These are phyloP conservation scores for Heliocybe sulcata DNA, from an alignment of 1,284 basidiomycete species.

Conservation along the genomic window DNA sequence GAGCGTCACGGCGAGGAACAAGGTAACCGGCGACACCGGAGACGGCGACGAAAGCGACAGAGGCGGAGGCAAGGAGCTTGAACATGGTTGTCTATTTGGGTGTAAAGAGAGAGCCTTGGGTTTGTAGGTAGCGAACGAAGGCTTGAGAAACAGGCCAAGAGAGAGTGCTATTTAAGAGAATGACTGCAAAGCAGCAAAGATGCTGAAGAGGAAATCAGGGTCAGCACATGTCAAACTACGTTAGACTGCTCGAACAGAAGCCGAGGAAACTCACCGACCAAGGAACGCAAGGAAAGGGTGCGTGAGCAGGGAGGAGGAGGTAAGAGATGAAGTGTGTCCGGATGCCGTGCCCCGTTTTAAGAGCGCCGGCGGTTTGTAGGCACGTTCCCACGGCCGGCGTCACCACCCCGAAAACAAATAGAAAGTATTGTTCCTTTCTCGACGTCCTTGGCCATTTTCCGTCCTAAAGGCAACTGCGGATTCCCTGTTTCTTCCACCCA, in stretches of 20 bases:
- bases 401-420: not conserved
- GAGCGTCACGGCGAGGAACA: constrained; percentile 37
- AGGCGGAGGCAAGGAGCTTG: constrained; percentile 34
- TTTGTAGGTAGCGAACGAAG: constrained; percentile 18
- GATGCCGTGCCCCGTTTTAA: not conserved
- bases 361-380: not conserved
- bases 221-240: constrained; percentile 6
- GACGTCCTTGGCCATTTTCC: not conserved
- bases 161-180: constrained; percentile 16
- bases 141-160: constrained; percentile 15
- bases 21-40: constrained; percentile 35
- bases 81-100: constrained; percentile 30
- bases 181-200: constrained; percentile 12
- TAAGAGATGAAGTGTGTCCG: constrained; percentile 6
- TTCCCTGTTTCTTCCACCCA: not conserved
- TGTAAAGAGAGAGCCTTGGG: constrained; percentile 1
- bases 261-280: constrained; percentile 17
- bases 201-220: constrained; percentile 6
- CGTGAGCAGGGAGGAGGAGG: constrained; percentile 15
- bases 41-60: constrained; percentile 40
- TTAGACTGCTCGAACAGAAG: constrained; percentile 6
- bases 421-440: not conserved
- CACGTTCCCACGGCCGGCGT: not conserved
- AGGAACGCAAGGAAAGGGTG: constrained; percentile 16
- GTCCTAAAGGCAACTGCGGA: not conserved